Evolutionary conservation across 2,329 filamentous ascomycete genomes (phyloP), one percentile per base, ranked within the genome.

Genomic region (Saccharata proteae): DNA sequence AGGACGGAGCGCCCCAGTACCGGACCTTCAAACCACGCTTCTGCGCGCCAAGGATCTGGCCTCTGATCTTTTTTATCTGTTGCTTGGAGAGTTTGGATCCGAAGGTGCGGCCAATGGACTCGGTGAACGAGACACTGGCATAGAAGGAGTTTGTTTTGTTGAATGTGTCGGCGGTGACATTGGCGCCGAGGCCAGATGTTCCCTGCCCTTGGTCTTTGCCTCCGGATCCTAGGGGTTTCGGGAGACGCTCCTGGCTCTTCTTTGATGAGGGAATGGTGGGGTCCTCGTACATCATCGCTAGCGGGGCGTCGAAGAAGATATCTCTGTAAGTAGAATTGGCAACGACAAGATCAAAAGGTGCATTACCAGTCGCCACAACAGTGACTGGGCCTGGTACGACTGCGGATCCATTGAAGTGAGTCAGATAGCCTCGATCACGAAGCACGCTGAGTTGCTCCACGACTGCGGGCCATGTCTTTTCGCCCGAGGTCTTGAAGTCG

Each of bases 81-180:
- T 40, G 34, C 2, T 48, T 34, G 0, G 57, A 64, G 26, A 61
- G 54, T 19, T 18, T 21, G 17, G 26, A 29, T 4, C 22, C 16
- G n/a, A 23, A 24, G n/a, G 28, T 29, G 30, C 48, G 51, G 2
- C 74, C 77, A 10, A 82, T 59, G 1, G 64, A 49, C 3, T 51
- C 45, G 12, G 51, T 54, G 45, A 81, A 76, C 11, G 69, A 65
- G 3, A 66, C 63, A 28, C 69, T 76, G 12, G 77, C 73, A 49
- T 80, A 82, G 53, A 73, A 76, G 3, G 73, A 77, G 48, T 79
- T 82, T 12, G 56, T 54, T 4, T 72, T 77, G 48, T 79, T 81
- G 12, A 56, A 54, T 0, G 50, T 49, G 39, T 59, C 55, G 16
- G 60, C 53, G 3, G 44, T 44, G 18, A 57, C 54, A 3, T 48